Base-by-base conservation (phyloP, 169 alveolate genomes). In the Blepharisma undulans region DNA sequence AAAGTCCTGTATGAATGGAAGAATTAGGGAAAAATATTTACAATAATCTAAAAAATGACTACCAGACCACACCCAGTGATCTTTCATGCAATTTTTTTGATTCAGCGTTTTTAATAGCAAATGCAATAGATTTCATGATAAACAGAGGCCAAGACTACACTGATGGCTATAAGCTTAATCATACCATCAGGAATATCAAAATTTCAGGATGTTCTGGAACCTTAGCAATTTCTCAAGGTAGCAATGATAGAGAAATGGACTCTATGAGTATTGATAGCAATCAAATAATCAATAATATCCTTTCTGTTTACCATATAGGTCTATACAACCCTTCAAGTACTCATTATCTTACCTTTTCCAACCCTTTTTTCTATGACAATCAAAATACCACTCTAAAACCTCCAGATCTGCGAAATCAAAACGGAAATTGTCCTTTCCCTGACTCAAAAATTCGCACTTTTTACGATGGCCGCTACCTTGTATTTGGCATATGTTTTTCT, bases 111-210 rank as follows among this genome's bases (percentile, higher is more conserved):
- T 33, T 84, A 1, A 33, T 22, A 21, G 36, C 29, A n/a, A 48
- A 84, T 59, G 77, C 89, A 8, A 0, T 84, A 25, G 89, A 84
- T 30, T 84, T 22, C 60, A 36, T 82, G 89, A 82, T 82, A 48
- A 60, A 21, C 6, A 82, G 36, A 59, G 89, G 89, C 29, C 30
- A 34, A 22, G 89, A 82, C 21, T 82, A 48, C 18, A 74, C 33
- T 21, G 76, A 82, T 30, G 22, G 30, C 21, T 19, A 32, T n/a
- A 22, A 48, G 32, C 29, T 82, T 30, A 22, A 21, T 22, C 7
- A 32, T 21, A 22, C 33, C 22, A 59, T 82, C 32, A 34, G 89
- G 18, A 60, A 82, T 48, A 22, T 48, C 22, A 82, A 60, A 4
- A 48, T 22, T 82, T 19, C 30, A 21, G 89, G 89, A 8, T 82